phyloP scores from a whole-genome alignment of 768 basidiomycete genomes.

The Leccinum boreale region DNA sequence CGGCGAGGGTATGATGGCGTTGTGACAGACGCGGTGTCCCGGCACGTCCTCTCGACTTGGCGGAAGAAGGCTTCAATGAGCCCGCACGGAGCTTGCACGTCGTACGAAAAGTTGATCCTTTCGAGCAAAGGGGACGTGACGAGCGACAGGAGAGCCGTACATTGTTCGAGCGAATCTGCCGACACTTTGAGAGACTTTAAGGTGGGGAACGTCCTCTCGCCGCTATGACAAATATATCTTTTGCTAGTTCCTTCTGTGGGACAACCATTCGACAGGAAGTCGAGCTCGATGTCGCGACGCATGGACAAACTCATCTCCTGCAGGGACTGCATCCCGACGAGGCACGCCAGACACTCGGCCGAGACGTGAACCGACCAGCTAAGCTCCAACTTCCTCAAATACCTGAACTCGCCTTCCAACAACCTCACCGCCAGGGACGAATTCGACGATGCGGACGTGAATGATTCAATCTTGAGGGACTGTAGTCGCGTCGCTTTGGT shows the following conservation, averaged over 20 bases:
- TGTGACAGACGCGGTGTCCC: not conserved
- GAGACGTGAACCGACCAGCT: slow-evolving; percentile 25
- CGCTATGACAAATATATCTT: not conserved
- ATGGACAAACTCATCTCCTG: slow-evolving; percentile 23
- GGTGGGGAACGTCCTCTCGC: slow-evolving; percentile 18
- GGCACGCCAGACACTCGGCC: slow-evolving; percentile 18
- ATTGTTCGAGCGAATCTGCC: slow-evolving; percentile 27
- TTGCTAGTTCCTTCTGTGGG: not conserved
- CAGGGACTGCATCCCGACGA: slow-evolving; percentile 21
- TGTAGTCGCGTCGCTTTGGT: slow-evolving; percentile 18
- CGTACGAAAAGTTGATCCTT: slow-evolving; percentile 25
- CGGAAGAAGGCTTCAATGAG: slow-evolving; percentile 23
- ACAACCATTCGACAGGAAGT: slow-evolving; percentile 13
- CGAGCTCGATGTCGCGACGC: slow-evolving; percentile 15
- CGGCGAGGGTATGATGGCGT: not conserved
- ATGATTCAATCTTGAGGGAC: slow-evolving; percentile 22
- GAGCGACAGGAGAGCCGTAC: slow-evolving; percentile 23
- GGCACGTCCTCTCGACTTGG: slow-evolving; percentile 21
- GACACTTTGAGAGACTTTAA: slow-evolving; percentile 24
- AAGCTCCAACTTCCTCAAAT: slow-evolving; percentile 23
- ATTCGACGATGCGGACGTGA: slow-evolving; percentile 11
- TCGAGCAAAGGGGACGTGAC: slow-evolving; percentile 23
- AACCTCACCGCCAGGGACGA: slow-evolving; percentile 16
- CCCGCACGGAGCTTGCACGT: slow-evolving; percentile 22
- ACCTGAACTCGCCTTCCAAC: slow-evolving; percentile 13